phyloP scores from a whole-genome alignment of 2,329 filamentous ascomycete genomes.

The Coniochaeta pulveracea region DNA sequence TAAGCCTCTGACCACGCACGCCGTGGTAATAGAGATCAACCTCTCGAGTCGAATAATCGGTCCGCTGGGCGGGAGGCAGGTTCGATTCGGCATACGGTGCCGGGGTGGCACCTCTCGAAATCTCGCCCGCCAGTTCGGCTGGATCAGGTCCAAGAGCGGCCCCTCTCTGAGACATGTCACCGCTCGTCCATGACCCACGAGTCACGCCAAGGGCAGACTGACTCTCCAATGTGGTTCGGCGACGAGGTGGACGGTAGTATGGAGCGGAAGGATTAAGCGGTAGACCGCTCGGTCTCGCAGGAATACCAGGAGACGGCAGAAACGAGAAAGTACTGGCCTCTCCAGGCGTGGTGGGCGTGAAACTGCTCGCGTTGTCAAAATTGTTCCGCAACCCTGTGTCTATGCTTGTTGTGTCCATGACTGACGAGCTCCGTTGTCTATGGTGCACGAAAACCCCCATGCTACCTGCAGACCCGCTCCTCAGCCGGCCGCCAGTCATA shows the following conservation, averaged over 20 bases:
- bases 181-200: conserved; percentile 23
- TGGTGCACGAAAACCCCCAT: conserved; percentile 36
- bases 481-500: conserved; percentile 39
- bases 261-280: conserved; percentile 46
- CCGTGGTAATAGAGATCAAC: conserved; percentile 97
- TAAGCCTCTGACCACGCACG: conserved; percentile 77
- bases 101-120: conserved; percentile 31
- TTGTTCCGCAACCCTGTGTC: conserved; percentile 31
- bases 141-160: conserved; percentile 21
- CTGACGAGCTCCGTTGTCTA: conserved; percentile 42
- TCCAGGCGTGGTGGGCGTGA: conserved; percentile 62
- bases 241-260: conserved; percentile 77
- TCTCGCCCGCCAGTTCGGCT: conserved; percentile 27
- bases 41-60: conserved; percentile 88
- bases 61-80: conserved; percentile 43
- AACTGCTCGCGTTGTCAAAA: conserved; percentile 50
- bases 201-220: conserved; percentile 25
- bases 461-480: conserved; percentile 52
- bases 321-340: conserved; percentile 65
- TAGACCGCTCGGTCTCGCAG: conserved; percentile 29
- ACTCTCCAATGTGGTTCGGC: conserved; percentile 30
- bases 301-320: conserved; percentile 41
- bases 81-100: conserved; percentile 25
- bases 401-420: conserved; percentile 36
- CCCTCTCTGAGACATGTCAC: conserved; percentile 25